Evolutionary conservation across 176 grass and related monocot species (phyloP).

Genomic region (Avena eriantha): DNA sequence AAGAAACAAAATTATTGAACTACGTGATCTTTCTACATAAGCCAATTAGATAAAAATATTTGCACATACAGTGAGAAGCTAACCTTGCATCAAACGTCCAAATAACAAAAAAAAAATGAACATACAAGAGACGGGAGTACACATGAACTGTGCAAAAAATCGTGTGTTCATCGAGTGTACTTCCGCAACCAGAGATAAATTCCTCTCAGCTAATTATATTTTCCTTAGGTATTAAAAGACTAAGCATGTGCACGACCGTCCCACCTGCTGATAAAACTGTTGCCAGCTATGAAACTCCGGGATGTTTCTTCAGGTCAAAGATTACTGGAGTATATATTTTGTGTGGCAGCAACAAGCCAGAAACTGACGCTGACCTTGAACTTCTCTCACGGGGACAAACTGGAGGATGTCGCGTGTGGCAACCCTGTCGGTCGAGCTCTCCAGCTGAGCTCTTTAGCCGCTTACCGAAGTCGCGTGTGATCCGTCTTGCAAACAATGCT

Average conservation of each 20-base stretch:
- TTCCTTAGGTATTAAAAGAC: no score
- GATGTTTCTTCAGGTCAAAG: neutral
- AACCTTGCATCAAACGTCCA: no score
- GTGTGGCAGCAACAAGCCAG: neutral
- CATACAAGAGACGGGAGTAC: no score
- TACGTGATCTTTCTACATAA: constrained; percentile 12
- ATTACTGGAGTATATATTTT: neutral
- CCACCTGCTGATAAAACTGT: constrained; percentile 47
- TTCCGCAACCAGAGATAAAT: no score
- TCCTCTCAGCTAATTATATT: no score
- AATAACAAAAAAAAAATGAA: no score
- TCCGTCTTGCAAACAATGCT: constrained; percentile 69
- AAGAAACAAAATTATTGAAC: constrained; percentile 40
- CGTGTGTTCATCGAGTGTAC: no score
- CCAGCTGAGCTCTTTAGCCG: no score
- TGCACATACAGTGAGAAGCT: constrained; percentile 34
- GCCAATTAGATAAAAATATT: neutral
- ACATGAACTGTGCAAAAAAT: no score
- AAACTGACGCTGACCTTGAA: constrained; percentile 60
- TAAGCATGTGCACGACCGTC: no score
- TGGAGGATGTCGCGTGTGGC: constrained; percentile 91
- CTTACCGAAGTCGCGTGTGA: constrained; percentile 84
- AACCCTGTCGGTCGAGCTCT: constrained; percentile 83
- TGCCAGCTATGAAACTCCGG: neutral
- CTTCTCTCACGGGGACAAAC: constrained; percentile 87